Evolutionary conservation across 495 filamentous ascomycete genomes (phyloP), one percentile per base, ranked within the genome.

Genomic region (Penicillium subrubescens): DNA sequence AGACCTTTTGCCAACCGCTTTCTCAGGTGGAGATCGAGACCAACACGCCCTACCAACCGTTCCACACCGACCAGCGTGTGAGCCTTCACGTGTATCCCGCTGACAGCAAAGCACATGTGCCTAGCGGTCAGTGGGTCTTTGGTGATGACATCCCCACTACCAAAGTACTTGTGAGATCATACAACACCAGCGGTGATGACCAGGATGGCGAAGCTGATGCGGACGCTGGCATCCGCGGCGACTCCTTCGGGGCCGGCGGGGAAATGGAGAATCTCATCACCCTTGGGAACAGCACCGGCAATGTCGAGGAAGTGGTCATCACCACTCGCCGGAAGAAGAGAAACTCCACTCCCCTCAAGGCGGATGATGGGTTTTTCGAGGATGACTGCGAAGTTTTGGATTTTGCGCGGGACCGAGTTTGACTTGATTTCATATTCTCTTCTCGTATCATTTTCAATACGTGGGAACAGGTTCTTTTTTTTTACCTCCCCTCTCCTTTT

Each of bases 11-110:
- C 25, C 82, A 87, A 62, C 83, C 84, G 3, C 75, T 96, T 56
- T 92, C 92, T 5, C 89, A 93, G 66, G 91, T 93, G 3, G 94
- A 97, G 78, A 94, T 97, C 64, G 94, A 97, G 73, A 95, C 93
- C 2, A 95, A 92, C 64, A 89, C 92, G 8, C 89, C 92, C 2
- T 97, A 94, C 62, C 91, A 93, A 64, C 92, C 94, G 0, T 96
- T 97, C 78, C 92, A 96, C 71, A 94, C 92, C 0, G 93, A 97
- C 66, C 86, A 87, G 21, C 85, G 93, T 11, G 90, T 97, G 37
- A 84, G 81, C 33, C 75, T 96, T 15, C 88, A 86, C 67, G 81
- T 89, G 17, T 92, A 88, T 67, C 72, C 77, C 17, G 63, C 54
- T 41, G 71, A 73, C 37, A 62, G 71, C 31, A 52, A 50, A 2